Percentiles rank a stretch among this genome's conserved stretches.
phyloP scores from a whole-genome alignment of 768 basidiomycete species.

The Tylopilus intermedius region DNA sequence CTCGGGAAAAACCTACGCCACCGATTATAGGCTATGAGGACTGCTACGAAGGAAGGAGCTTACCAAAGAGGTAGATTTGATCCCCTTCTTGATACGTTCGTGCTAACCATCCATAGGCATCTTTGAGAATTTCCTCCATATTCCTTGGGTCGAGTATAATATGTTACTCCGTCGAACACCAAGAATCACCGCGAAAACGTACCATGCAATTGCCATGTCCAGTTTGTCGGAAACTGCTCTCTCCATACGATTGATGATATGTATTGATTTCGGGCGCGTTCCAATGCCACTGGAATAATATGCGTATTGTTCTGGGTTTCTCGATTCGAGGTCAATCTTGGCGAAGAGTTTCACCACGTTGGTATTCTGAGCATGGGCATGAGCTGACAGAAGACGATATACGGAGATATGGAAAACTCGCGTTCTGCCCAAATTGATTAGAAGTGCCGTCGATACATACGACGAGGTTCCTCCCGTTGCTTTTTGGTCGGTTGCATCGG shows the following conservation, averaged over 20 bases:
- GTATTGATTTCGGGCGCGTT: conserved; percentile 26
- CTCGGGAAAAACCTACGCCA: neutral
- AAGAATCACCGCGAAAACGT: conserved; percentile 6
- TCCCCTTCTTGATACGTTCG: conserved; percentile 29
- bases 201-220: conserved; percentile 38
- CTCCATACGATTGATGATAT: conserved; percentile 17
- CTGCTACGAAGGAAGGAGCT: neutral
- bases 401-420: neutral
- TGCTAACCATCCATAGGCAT: conserved; percentile 27
- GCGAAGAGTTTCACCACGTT: conserved; percentile 34
- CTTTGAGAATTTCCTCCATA: conserved; percentile 30
- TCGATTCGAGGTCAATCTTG: conserved; percentile 20
- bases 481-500: conserved; percentile 13
- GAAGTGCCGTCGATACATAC: conserved; percentile 25
- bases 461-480: conserved; percentile 17
- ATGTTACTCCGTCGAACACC: too few species aligned
- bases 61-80: neutral
- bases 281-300: conserved; percentile 37
- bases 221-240: conserved; percentile 20
- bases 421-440: conserved; percentile 21
- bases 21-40: neutral
- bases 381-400: neutral
- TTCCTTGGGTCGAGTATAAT: too few species aligned
- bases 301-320: neutral
- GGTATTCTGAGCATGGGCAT: conserved; percentile 29